Evolutionary conservation across 2,329 filamentous ascomycete species (phyloP), one percentile per base, ranked within the genome.

Genomic region (Zymoseptoria ardabiliae): DNA sequence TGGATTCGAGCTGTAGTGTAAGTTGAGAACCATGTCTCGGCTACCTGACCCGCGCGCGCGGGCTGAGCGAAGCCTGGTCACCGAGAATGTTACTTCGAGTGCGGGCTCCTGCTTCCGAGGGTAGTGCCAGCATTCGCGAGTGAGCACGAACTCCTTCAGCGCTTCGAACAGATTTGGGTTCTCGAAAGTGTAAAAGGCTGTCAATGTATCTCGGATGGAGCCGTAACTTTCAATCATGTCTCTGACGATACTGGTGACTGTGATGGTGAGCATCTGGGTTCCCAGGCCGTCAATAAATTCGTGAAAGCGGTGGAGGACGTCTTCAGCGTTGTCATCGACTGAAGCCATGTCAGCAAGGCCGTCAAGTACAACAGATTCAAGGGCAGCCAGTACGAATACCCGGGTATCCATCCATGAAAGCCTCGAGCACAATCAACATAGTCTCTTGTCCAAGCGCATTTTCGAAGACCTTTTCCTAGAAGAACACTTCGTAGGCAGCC

Each of bases 391-490:
- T 23, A 60, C 58, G 28, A 41, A 60, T 48, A 3, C n/a, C 35
- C 11, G 55, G 50, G 45, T 61, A 28, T 28, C 22, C 22, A 48
- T 68, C 65, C 20, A 63, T 19, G 54, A 69, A 69, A 9, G 61
- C 63, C 50, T 69, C 68, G 10, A 67, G 53, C 7, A 64, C 66
- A 22, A 65, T 55, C 7, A 58, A 58, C 28, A 66, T 50, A 11
- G 66, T 69, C 57, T 67, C 65, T 21, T 60, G 54, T 21, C 58
- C 65, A 25, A 69, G 35, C 19, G 66, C 68, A 20, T 58, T 52
- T 48, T 65, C 65, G 56, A 69, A 69, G 6, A 61, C 62, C 59
- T 65, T 65, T 50, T 69, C 68, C 66, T 62, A 69, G 57, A 65
- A 65, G 53, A 61, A 69, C 10, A 69, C 56, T 60, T 69, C 64